Conservation (phyloP, 306 rosid genomes). For the Senna siamea region DNA sequence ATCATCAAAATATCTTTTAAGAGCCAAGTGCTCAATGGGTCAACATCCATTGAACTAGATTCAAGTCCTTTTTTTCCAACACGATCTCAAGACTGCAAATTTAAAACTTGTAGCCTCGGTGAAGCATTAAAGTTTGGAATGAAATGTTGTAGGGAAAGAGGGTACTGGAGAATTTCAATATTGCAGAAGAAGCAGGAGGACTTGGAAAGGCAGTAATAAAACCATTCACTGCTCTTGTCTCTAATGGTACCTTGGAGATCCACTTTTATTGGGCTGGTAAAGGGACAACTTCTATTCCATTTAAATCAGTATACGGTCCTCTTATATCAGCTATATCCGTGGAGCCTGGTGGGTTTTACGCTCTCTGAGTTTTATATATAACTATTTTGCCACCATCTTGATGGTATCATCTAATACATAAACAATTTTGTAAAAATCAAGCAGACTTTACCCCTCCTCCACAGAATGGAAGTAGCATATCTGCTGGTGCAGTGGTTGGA, state of each 20-base stretch:
- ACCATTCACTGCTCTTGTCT: no score
- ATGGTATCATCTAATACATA: neutral
- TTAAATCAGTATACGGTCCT: constrained; percentile 61
- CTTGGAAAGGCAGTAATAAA: constrained; percentile 17
- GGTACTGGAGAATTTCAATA: constrained; percentile 55
- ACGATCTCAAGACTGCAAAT: no score
- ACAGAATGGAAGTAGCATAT: constrained; percentile 24
- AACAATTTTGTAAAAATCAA: neutral
- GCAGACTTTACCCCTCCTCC: constrained; percentile 30
- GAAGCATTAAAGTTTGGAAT: neutral
- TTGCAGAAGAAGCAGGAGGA: constrained; percentile 50
- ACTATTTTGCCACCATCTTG: neutral
- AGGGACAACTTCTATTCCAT: constrained; percentile 37
- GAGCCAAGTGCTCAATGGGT: no score
- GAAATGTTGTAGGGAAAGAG: constrained; percentile 47
- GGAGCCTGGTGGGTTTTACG: constrained; percentile 37
- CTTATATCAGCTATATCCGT: constrained; percentile 68
- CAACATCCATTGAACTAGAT: neutral
- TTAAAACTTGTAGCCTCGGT: neutral
- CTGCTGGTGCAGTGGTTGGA: constrained; percentile 44
- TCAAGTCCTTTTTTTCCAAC: no score
- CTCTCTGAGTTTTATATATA: neutral
- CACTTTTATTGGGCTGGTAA: no score
- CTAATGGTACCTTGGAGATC: no score
- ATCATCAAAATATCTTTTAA: no score